Conservation (phyloP, 2,329 filamentous ascomycete species). For the Fusarium sp. region DNA sequence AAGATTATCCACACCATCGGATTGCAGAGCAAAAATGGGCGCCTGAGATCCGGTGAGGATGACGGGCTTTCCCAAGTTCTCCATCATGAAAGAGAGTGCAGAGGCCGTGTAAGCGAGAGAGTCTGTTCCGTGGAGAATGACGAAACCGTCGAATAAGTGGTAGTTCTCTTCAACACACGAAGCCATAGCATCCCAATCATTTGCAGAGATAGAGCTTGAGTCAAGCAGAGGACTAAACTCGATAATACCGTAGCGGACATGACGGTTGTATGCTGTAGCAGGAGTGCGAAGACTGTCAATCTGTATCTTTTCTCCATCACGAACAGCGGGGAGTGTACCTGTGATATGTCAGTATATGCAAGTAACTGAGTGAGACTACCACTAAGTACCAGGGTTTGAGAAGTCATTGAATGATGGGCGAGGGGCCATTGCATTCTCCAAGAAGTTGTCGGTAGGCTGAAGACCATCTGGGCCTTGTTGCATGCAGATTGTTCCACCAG, state of each 20-base stretch:
- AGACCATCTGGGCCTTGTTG: slow-evolving; percentile 82
- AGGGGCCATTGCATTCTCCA: slow-evolving; percentile 83
- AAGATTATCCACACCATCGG: slow-evolving; percentile 90
- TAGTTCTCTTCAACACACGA: slow-evolving; percentile 85
- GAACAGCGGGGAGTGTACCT: slow-evolving; percentile 64
- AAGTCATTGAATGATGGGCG: slow-evolving; percentile 86
- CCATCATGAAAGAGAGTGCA: slow-evolving; percentile 92
- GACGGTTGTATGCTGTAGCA: slow-evolving; percentile 80
- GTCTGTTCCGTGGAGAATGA: slow-evolving; percentile 91
- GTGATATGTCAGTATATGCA: background rate
- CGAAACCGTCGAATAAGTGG: slow-evolving; percentile 88
- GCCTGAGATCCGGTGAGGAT: slow-evolving; percentile 86
- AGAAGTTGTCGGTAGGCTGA: slow-evolving; percentile 81
- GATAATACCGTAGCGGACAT: slow-evolving; percentile 84
- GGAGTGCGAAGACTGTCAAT: slow-evolving; percentile 83
- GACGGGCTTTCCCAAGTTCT: slow-evolving; percentile 90
- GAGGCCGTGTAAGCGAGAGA: slow-evolving; percentile 90
- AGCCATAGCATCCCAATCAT: slow-evolving; percentile 88
- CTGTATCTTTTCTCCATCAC: slow-evolving; percentile 59
- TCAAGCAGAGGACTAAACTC: slow-evolving; percentile 89
- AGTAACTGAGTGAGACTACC: background rate
- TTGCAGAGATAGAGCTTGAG: slow-evolving; percentile 88
- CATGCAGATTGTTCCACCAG: slow-evolving; percentile 93
- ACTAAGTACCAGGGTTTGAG: slow-evolving; percentile 45
- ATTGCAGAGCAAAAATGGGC: slow-evolving; percentile 90